These are phyloP conservation scores for Saccharomycopsis selenospora DNA, from an alignment of 805 yeast species.

Conservation along the genomic window DNA sequence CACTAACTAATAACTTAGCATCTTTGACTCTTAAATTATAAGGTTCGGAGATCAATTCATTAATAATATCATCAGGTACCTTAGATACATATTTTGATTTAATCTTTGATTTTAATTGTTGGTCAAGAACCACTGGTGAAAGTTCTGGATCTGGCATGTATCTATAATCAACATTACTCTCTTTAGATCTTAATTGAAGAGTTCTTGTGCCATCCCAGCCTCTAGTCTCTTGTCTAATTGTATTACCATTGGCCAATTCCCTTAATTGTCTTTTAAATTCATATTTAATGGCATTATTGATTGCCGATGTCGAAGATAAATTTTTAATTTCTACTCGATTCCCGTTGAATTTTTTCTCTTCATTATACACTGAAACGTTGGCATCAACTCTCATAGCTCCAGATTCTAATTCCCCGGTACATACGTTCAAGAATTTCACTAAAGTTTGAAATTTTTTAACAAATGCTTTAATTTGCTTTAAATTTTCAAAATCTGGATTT, in stretches of 20 bases:
- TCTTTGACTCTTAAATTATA: conserved; percentile 60
- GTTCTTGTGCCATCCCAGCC: conserved; percentile 87
- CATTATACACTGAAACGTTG: conserved; percentile 63
- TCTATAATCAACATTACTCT: conserved; percentile 77
- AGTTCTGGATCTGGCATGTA: conserved; percentile 94
- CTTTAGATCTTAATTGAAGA: conserved; percentile 63
- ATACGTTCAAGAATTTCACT: conserved; percentile 60
- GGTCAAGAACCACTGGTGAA: conserved; percentile 46
- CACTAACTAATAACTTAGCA: conserved; percentile 54
- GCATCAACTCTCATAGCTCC: conserved; percentile 97
- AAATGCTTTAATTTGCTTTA: conserved; percentile 68
- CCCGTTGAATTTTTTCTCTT: conserved; percentile 35
- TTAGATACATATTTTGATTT: conserved; percentile 38
- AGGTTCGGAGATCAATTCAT: conserved; percentile 39
- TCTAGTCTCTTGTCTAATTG: conserved; percentile 55
- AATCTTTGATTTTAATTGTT: conserved; percentile 37
- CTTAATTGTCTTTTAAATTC: conserved; percentile 68
- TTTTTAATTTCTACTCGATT: conserved; percentile 85
- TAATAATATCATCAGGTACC: conserved; percentile 54
- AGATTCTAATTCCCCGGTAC: conserved; percentile 86
- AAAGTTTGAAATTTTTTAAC: conserved; percentile 72
- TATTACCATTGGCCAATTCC: conserved; percentile 35
- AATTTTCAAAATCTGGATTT: conserved; percentile 68
- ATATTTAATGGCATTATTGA: conserved; percentile 61
- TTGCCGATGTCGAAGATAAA: conserved; percentile 76